phyloP scores from a whole-genome alignment of 1,139 yeast species.

The Yamadazyma buinensis region DNA sequence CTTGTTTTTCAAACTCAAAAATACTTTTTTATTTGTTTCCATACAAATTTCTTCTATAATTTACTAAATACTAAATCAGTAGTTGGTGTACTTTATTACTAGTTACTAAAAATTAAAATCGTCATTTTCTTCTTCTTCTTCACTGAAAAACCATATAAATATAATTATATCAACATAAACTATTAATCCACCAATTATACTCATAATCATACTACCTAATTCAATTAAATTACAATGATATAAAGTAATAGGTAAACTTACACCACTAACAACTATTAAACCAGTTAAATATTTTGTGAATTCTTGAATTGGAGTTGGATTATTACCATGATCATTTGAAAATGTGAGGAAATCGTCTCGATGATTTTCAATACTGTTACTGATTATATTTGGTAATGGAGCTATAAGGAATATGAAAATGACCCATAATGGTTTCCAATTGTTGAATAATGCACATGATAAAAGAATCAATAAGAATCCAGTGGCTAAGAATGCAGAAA shows the following conservation, averaged over 20 bases:
- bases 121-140: conserved; percentile 49
- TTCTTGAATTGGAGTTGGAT: conserved; percentile 51
- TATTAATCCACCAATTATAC: conserved; percentile 65
- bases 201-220: conserved; percentile 58
- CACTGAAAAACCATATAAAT: conserved; percentile 67
- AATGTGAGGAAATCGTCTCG: conserved; percentile 64
- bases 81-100: no score
- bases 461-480: conserved; percentile 71
- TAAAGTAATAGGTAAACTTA: conserved; percentile 61
- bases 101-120: conserved; percentile 50
- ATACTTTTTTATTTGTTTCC: no score
- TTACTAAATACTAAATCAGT: no score
- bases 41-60: no score
- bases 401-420: conserved; percentile 63
- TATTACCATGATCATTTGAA: conserved; percentile 41
- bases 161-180: conserved; percentile 69
- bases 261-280: conserved; percentile 62
- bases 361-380: conserved; percentile 39
- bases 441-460: conserved; percentile 69
- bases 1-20: no score
- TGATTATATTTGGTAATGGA: conserved; percentile 61
- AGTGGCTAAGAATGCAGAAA: conserved; percentile 66
- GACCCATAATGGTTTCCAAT: conserved; percentile 70
- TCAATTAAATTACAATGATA: conserved; percentile 58
- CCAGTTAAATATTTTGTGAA: conserved; percentile 64